phyloP scores from a whole-genome alignment of 2,329 filamentous ascomycete species.

The Fonsecaea erecta region DNA sequence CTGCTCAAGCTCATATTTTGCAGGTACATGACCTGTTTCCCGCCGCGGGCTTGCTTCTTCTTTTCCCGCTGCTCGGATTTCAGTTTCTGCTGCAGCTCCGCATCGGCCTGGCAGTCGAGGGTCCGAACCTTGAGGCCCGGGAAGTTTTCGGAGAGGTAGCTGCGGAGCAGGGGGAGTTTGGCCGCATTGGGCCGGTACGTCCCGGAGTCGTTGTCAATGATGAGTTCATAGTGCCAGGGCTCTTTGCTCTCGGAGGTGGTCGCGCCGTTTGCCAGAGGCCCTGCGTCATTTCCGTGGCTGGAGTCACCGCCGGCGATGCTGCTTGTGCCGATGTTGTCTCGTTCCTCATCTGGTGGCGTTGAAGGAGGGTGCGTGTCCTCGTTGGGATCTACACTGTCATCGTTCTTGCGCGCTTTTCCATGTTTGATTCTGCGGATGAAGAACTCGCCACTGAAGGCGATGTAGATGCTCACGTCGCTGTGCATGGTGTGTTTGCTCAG shows the following conservation, averaged over 20 bases:
- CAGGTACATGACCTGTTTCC: conserved; percentile 59
- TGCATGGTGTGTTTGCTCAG: conserved; percentile 97
- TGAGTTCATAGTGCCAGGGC: conserved; percentile 73
- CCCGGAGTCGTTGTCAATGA: conserved; percentile 94
- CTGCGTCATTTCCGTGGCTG: background rate
- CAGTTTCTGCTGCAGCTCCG: conserved; percentile 71
- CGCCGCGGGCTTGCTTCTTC: conserved; percentile 66
- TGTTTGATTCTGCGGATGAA: conserved; percentile 75
- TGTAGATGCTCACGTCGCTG: conserved; percentile 86
- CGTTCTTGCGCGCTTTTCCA: conserved; percentile 43
- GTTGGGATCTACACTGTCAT: conserved; percentile 37
- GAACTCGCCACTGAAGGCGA: conserved; percentile 92
- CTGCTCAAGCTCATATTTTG: conserved; percentile 55
- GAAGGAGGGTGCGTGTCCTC: conserved; percentile 53
- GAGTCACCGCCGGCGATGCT: conserved; percentile 30
- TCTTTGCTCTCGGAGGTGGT: conserved; percentile 45
- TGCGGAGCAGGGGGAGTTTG: conserved; percentile 71
- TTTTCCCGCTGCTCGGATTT: conserved; percentile 75
- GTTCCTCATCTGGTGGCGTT: conserved; percentile 48
- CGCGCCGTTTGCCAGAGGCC: background rate
- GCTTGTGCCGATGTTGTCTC: conserved; percentile 38
- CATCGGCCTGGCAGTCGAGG: conserved; percentile 74
- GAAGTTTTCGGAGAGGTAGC: conserved; percentile 73
- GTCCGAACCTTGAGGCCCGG: conserved; percentile 75
- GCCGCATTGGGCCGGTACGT: conserved; percentile 87